Percentiles rank a stretch among this genome's conserved stretches.
These are phyloP conservation scores for Oidiodendron maius DNA, from an alignment of 495 filamentous ascomycete genomes.

Conservation along the genomic window DNA sequence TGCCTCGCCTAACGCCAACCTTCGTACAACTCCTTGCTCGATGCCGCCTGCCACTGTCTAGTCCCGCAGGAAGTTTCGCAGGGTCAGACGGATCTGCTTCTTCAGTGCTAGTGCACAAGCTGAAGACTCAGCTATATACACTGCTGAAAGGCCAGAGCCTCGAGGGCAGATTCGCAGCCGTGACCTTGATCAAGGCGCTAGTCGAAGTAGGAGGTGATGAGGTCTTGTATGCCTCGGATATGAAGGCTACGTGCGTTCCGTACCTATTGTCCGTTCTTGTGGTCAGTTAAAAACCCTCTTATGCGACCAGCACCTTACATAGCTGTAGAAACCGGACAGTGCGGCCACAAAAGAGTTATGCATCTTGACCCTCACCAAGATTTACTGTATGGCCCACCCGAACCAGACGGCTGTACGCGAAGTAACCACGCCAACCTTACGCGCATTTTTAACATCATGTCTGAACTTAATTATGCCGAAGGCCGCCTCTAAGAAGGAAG, in stretches of 20 bases:
- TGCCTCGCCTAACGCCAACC: constrained; percentile 55
- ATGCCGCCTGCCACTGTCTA: constrained; percentile 53
- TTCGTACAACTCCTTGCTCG: constrained; percentile 55
- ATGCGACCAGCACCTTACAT: neutral
- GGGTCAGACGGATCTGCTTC: constrained; percentile 52
- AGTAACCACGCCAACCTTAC: constrained; percentile 77
- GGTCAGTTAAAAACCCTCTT: constrained; percentile 11
- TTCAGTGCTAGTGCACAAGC: constrained; percentile 63
- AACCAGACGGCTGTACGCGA: constrained; percentile 80
- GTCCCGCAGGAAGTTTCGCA: constrained; percentile 34
- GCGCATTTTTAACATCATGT: constrained; percentile 65
- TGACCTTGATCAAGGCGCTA: constrained; percentile 71
- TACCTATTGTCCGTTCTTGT: constrained; percentile 61
- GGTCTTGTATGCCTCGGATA: constrained; percentile 57
- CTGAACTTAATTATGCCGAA: constrained; percentile 57
- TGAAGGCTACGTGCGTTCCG: constrained; percentile 52
- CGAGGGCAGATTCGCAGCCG: constrained; percentile 70
- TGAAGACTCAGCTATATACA: constrained; percentile 70
- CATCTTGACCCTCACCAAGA: constrained; percentile 70
- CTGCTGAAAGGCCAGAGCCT: constrained; percentile 65
- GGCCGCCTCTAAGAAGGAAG: constrained; percentile 25
- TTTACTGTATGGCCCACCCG: constrained; percentile 73
- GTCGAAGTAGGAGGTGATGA: constrained; percentile 80
- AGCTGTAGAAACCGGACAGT: constrained; percentile 62
- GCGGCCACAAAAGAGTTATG: constrained; percentile 64